A percentile compares a stretch with the other conserved stretches of the same genome.
Conservation (phyloP, 23 red algal genomes). For the Cyanidiococcus yangmingshanensis region DNA sequence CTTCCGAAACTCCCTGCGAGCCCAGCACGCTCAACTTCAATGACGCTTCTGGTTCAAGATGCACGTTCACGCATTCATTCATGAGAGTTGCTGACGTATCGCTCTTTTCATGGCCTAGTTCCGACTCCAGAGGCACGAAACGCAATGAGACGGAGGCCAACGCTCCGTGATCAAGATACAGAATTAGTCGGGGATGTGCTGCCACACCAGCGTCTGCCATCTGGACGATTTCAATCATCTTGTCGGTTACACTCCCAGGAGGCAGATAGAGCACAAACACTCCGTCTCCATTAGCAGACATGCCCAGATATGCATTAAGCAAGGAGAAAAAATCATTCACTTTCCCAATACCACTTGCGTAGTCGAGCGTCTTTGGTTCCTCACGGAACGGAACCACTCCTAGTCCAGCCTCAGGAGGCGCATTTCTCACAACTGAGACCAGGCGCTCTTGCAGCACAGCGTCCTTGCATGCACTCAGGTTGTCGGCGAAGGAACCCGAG, state of each 20-base stretch:
- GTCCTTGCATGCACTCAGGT: background rate
- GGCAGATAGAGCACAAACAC: constrained; percentile 1
- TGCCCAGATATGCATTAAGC: background rate
- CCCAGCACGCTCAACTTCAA: constrained; percentile 1
- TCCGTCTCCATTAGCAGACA: background rate
- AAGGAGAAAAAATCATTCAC: constrained; percentile 18
- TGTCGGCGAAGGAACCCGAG: background rate
- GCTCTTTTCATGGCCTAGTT: background rate
- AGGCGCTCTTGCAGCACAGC: background rate
- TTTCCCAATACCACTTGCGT: background rate
- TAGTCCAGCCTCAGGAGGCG: background rate
- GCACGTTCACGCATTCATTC: constrained; percentile 15
- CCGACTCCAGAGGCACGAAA: background rate
- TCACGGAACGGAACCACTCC: background rate
- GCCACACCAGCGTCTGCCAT: background rate
- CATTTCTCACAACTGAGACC: background rate
- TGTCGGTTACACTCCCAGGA: background rate
- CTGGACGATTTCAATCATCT: background rate
- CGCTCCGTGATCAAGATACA: background rate
- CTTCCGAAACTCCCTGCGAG: background rate
- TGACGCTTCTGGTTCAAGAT: background rate
- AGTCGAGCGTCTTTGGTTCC: background rate
- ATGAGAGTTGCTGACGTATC: background rate
- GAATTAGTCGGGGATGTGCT: background rate
- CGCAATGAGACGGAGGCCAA: background rate